Evolutionary conservation across 1,284 basidiomycete genomes (phyloP), one percentile per base, ranked within the genome.

Genomic region (Hymenochaete sp.): DNA sequence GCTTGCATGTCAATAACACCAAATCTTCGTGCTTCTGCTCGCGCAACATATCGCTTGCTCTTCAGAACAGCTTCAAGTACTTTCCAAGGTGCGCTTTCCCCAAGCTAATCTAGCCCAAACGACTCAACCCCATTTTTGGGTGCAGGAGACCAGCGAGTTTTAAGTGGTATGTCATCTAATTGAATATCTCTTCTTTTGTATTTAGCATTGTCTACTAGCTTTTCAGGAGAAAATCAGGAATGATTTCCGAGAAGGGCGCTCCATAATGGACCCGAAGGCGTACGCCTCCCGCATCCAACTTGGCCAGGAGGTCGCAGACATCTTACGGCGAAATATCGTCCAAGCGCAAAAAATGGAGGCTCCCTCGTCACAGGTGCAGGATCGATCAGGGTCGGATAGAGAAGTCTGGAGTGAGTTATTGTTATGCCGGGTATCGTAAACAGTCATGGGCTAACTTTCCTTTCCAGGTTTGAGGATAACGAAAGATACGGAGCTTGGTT

Each of bases 401-500:
- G 75, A 75, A 8, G 65, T 69, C 18, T 87, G 78, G 71, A 69
- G 83, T 85, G 55, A 45, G 18, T 21, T 46, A 14, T 7, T 37
- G 11, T 29, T 19, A 6, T n/a, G 14, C 32, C 21, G 14, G 13
- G 32, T 29, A 45, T 44, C 35, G 14, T 10, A 14, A 14, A 31
- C 28, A 10, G 28, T 31, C 10, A 10, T 31, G 9, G 9, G 14
- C 9, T 35, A 35, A 35, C 5, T 6, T 19, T 35, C 21, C 14
- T n/a, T 35, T n/a, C 3, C 50, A 87, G 85, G 68, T 48, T 55
- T 89, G 33, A 70, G 71, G 38, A 66, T 88, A 36, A 84, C 75
- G 2, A 62, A 76, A 33, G 67, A 86, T 44, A 86, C 81, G 0
- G 85, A 89, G 55, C 64, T 89, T 3, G 85, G 85, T 5, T 73